Evolutionary conservation across 768 basidiomycete species (phyloP), one percentile per base, ranked within the genome.

Genomic region (Kwoniella sp.): DNA sequence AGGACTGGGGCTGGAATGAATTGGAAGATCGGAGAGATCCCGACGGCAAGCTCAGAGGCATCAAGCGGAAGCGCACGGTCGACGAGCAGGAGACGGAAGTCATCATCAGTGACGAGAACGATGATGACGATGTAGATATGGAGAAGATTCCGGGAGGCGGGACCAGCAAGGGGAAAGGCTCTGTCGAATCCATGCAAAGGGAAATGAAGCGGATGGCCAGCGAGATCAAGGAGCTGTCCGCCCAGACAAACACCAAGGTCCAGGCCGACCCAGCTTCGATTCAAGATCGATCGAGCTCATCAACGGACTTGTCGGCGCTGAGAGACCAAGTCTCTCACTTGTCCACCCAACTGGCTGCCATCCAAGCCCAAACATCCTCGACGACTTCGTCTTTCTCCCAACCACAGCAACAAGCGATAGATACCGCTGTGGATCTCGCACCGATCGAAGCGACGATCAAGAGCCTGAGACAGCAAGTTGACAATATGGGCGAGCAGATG

Each of bases 21-120:
- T 15, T 67, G 26, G 66, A 61, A 51, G 31, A 55, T 20, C 26
- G 26, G 30, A 45, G 68, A 30, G 68, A 69, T 55, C 63, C 63
- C 13, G 38, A 37, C 1, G 48, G 57, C 11, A 52, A 23, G 17
- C 15, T 61, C 25, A 56, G 57, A 58, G 62, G 66, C 25, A 9
- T 62, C 29, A 67, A 67, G 41, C 31, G 66, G 51, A 57, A 60
- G 55, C 22, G 17, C 8, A 30, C 29, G 30, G 59, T 34, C 23
- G 31, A 61, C 11, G 51, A 45, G 41, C 11, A 5, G 34, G 34
- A 5, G 5, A 5, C 34, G 5, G 34, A 37, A 37, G 34, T 37
- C 34, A 37, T 37, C 34, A 13, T 25, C 23, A 23, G 9, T 28
- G 59, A 41, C 22, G 28, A 37, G 13, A 30, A 47, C 3, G 55